Evolutionary conservation across 805 yeast genomes (phyloP).

Genomic region (Pichia heedii): DNA sequence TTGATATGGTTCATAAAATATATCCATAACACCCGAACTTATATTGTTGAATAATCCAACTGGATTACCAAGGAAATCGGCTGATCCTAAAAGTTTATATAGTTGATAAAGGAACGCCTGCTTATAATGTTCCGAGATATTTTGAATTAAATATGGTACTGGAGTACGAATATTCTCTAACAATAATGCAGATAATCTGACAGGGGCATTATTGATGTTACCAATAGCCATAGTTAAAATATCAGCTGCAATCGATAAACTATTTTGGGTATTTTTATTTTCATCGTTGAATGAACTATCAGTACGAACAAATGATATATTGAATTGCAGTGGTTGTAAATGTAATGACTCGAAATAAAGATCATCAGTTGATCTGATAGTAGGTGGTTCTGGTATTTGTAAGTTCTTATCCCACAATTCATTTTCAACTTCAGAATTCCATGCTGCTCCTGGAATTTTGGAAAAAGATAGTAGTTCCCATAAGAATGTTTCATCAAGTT

Average conservation of each 20-base stretch:
- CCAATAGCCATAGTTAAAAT: slow-evolving; percentile 95
- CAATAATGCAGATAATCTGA: slow-evolving; percentile 74
- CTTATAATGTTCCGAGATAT: slow-evolving; percentile 76
- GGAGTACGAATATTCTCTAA: slow-evolving; percentile 89
- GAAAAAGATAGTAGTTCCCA: slow-evolving; percentile 74
- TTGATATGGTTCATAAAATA: slow-evolving; percentile 94
- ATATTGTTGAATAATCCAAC: slow-evolving; percentile 91
- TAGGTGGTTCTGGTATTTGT: slow-evolving; percentile 64
- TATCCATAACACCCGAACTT: slow-evolving; percentile 92
- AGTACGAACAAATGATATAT: slow-evolving; percentile 84
- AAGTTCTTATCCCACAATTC: slow-evolving; percentile 51
- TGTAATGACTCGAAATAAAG: slow-evolving; percentile 88
- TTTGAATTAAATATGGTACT: slow-evolving; percentile 56
- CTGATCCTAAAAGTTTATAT: slow-evolving; percentile 90
- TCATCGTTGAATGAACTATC: slow-evolving; percentile 58
- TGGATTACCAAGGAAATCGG: slow-evolving; percentile 94
- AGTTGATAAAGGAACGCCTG: slow-evolving; percentile 88
- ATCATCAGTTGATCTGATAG: slow-evolving; percentile 47
- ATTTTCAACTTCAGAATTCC: slow-evolving; percentile 38
- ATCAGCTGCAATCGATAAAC: slow-evolving; percentile 70
- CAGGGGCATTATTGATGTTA: slow-evolving; percentile 94
- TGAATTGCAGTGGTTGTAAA: slow-evolving; percentile 83
- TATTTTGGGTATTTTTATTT: slow-evolving; percentile 46
- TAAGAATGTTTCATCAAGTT: slow-evolving; percentile 88
- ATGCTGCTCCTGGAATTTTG: slow-evolving; percentile 74